Evolutionary conservation across 768 basidiomycete species (phyloP), one percentile per base, ranked within the genome.

Genomic region (Suillus subaureus): DNA sequence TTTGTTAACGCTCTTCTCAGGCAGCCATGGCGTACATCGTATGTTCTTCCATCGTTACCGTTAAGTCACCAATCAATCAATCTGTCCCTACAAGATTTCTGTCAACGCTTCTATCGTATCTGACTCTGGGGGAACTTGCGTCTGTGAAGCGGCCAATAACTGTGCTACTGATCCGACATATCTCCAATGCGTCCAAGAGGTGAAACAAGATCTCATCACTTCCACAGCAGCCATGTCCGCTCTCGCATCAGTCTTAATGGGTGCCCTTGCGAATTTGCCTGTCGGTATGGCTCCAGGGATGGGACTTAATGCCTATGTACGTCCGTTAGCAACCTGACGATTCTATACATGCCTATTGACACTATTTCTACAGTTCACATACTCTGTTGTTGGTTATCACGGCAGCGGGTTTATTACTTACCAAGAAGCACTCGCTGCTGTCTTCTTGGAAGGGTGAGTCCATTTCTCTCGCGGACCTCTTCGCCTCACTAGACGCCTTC

Each of bases 241-340:
- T 0, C 83, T 96, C 8, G 77, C 92, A 12, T 90, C 89, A 21
- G 86, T 90, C 74, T 84, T 94, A 66, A 93, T 96, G 92, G 94
- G 94, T 55, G 78, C 89, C 16, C 75, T 94, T 28, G 94, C 92
- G 45, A 96, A 96, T 73, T 80, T 96, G n/a, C 94, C 94, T 2
- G 86, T 96, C n/a, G 92, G 89, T 37, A 85, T 95, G 77, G 93
- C 93, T 2, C 93, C 93, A 26, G 94, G 94, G 65, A 82, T 96
- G 66, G 93, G 93, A 62, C 78, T 94, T 31, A 92, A 92, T 68
- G 91, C 91, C 47, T 93, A 92, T 69, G 91, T 91, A 74, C 67
- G 89, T 79, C 18, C 52, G 13, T 49, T 26, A 52, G 9, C 47
- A 11, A 31, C 31, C 16, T 31, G 26, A 43, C 26, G 28, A 52